Evolutionary conservation across 73 alveolate genomes (phyloP).

Genomic region (Paramecium tetraurelia): DNA sequence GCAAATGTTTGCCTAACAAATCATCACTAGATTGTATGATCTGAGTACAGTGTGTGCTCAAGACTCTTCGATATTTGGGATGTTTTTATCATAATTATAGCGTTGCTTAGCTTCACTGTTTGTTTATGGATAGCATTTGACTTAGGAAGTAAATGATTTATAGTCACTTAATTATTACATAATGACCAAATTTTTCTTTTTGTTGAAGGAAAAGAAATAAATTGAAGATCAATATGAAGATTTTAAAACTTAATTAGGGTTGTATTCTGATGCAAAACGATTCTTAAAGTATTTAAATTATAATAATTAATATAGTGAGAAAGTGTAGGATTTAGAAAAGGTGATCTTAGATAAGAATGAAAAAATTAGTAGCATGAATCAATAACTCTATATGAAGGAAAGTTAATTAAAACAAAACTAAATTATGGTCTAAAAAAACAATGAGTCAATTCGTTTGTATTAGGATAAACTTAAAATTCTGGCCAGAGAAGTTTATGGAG

Average conservation of each 20-base stretch:
- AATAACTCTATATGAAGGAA: neutral
- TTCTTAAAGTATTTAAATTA: neutral
- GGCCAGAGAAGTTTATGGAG: slow-evolving; percentile 17
- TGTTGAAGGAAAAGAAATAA: slow-evolving; percentile 15
- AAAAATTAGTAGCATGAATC: neutral
- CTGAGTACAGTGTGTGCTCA: slow-evolving; percentile 9
- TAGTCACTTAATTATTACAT: slow-evolving; percentile 27
- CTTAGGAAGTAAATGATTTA: neutral
- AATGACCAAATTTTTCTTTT: slow-evolving; percentile 22
- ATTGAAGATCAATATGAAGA: neutral
- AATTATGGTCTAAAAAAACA: neutral
- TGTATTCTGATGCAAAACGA: neutral
- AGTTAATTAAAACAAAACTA: neutral
- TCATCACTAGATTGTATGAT: slow-evolving; percentile 16
- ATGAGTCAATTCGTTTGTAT: slow-evolving; percentile 14
- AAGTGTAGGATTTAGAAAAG: slow-evolving; percentile 28
- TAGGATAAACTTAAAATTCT: slow-evolving; percentile 17
- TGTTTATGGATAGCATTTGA: slow-evolving; percentile 37
- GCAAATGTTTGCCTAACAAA: slow-evolving; percentile 18
- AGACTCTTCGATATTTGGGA: slow-evolving; percentile 37
- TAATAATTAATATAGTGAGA: neutral
- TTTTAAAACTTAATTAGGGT: neutral
- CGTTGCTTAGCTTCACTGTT: neutral
- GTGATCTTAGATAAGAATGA: neutral
- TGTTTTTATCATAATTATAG: slow-evolving; percentile 7